Evolutionary conservation across 2,329 filamentous ascomycete genomes (phyloP).

Genomic region (Paradendryphiella salina): DNA sequence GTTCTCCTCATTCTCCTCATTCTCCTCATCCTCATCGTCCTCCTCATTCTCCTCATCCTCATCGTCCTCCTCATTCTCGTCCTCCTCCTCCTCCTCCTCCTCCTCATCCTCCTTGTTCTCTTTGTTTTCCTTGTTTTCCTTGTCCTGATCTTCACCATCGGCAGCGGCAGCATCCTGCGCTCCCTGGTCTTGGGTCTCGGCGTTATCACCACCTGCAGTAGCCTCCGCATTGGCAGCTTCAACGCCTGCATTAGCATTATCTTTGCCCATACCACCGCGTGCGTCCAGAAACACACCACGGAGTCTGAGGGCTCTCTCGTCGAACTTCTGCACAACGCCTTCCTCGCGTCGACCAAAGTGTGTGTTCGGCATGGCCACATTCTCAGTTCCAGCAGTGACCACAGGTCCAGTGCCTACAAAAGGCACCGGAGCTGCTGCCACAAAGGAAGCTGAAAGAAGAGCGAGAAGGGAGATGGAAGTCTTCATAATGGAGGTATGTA

Average conservation of each 20-base stretch:
- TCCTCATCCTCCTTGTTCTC: slow-evolving; percentile 10
- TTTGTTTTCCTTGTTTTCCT: slow-evolving; percentile 9
- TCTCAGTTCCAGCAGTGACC: slow-evolving; percentile 28
- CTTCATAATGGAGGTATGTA: slow-evolving; percentile 39
- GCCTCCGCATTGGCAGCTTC: slow-evolving; percentile 5
- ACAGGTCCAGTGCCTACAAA: slow-evolving; percentile 37
- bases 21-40: neutral
- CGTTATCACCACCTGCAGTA: slow-evolving; percentile 5
- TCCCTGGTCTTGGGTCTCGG: slow-evolving; percentile 12
- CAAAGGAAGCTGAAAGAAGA: slow-evolving; percentile 41
- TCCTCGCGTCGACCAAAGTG: slow-evolving; percentile 30
- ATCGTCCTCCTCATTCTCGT: slow-evolving; percentile 11
- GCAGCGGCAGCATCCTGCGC: slow-evolving; percentile 11
- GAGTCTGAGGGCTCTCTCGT: slow-evolving; percentile 33
- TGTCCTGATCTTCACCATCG: neutral
- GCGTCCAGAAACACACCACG: slow-evolving; percentile 31
- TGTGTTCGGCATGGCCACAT: slow-evolving; percentile 27
- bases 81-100: too few relatives aligned
- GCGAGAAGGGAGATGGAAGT: slow-evolving; percentile 39
- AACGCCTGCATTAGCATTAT: slow-evolving; percentile 11
- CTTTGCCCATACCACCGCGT: slow-evolving; percentile 18
- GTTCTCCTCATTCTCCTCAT: neutral
- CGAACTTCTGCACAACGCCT: slow-evolving; percentile 27
- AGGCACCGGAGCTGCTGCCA: slow-evolving; percentile 38
- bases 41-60: slow-evolving; percentile 10